Base-by-base conservation (phyloP, 164 flowering plant species). In the Magnolia officinalis region DNA sequence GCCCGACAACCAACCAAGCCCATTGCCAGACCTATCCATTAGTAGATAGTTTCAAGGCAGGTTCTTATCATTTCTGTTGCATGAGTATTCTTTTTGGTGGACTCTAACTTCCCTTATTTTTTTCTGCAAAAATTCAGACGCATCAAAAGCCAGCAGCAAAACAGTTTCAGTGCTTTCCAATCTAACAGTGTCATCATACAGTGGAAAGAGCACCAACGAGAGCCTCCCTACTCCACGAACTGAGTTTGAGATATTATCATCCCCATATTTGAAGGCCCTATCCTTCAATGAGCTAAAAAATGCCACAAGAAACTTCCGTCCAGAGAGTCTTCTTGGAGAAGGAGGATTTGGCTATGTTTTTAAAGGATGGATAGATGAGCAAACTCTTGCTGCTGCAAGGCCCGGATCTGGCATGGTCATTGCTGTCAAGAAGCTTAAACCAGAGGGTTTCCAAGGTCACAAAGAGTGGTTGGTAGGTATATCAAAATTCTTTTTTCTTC, bases 261-360 rank as follows among this genome's bases (percentile, higher is more conserved):
- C 90, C 51, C 81, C 93, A 14, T 81, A 88, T 79, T 73, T 90
- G 75, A 94, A 90, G 80, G 72, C 92, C 65, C 91, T 94, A 82
- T 18, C 90, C 5, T 90, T 89, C 76, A 85, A 81, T 78, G 97
- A 94, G 75, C 87, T 94, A 1, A 91, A 78, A 82, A 89, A 74
- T 78, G 98, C 98, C 72, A 92, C 98, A 1, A 86, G 89, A 82
- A 92, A 92, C 76, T 94, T 94, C 75, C 89, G 92, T 3, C 89
- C 97, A 0, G 96, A 89, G 59, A 89, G 90, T 76, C 94, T 94
- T 76, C 84, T 94, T 19, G 97, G 97, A 31, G 93, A 94, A 86
- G 98, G 98, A 65, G 98, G 96, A 45, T 94, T 92, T 80, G 97
- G 98, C 50, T 89, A 76, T 85, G 97, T 94, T 71, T 94, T 78